A percentile compares a stretch with the other conserved stretches of the same genome.
phyloP scores from a whole-genome alignment of 1,284 basidiomycete species.

The Xerocomus amazonicus region DNA sequence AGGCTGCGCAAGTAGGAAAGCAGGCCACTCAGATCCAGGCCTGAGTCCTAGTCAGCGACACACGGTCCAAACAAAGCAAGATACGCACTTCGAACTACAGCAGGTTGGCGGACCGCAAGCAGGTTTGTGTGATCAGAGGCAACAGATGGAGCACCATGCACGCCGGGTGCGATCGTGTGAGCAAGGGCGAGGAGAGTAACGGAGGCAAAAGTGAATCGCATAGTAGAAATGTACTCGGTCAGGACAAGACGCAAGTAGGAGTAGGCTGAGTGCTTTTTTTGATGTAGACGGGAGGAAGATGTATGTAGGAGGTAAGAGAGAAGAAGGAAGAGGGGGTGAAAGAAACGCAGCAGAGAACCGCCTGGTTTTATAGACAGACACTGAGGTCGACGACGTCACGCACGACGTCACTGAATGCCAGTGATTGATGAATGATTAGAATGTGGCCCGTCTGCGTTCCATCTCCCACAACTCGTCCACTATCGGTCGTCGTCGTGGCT shows the following conservation, averaged over 20 bases:
- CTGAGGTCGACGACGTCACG: constrained; percentile 14
- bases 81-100: background rate
- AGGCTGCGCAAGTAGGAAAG: too few relatives aligned
- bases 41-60: background rate
- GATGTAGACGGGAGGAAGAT: constrained; percentile 11
- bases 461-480: constrained; percentile 57
- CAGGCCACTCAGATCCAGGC: too few relatives aligned
- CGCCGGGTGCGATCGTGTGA: constrained; percentile 24
- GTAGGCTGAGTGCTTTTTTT: constrained; percentile 21
- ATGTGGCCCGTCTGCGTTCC: constrained; percentile 43
- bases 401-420: constrained; percentile 18
- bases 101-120: constrained; percentile 11
- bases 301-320: constrained; percentile 3
- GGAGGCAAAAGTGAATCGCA: constrained; percentile 38
- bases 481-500: constrained; percentile 30
- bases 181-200: constrained; percentile 38
- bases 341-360: background rate
- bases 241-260: constrained; percentile 2
- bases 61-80: background rate
- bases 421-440: constrained; percentile 8
- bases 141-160: constrained; percentile 12
- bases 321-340: constrained; percentile 11
- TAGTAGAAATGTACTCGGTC: constrained; percentile 30
- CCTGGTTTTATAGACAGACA: constrained; percentile 28
- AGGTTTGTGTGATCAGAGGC: background rate